These are phyloP conservation scores for Panicum virgatum DNA, from an alignment of 202 grass and related monocot species.

Conservation along the genomic window DNA sequence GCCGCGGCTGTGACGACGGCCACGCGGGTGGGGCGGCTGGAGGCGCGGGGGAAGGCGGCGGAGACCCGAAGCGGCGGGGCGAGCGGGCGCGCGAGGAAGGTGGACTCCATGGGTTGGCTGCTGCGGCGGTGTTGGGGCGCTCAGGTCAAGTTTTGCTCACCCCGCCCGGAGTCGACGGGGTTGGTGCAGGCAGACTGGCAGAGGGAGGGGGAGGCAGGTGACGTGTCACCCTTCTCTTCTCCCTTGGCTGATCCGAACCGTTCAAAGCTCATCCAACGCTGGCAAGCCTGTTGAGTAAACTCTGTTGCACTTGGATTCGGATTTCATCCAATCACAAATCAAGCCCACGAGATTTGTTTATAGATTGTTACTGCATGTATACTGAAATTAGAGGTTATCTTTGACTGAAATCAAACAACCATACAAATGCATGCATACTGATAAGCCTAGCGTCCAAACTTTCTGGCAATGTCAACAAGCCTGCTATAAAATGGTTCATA, in stretches of 20 bases:
- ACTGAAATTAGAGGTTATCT: background rate
- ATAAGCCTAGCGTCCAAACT: background rate
- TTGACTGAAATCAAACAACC: background rate
- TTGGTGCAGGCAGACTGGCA: no score
- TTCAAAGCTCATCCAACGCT: background rate
- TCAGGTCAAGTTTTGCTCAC: no score
- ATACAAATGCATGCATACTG: background rate
- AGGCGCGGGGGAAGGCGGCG: background rate
- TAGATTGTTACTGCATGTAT: no score
- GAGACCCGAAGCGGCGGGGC: background rate
- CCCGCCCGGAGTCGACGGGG: no score
- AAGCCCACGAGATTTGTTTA: no score
- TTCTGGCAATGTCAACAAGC: background rate
- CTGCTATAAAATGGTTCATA: background rate
- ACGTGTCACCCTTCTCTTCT: no score
- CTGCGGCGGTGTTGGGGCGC: background rate
- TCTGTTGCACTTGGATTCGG: no score
- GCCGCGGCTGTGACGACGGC: background rate
- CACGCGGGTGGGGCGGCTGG: background rate
- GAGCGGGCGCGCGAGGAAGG: constrained; percentile 15
- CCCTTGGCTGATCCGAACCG: background rate
- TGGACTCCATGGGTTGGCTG: constrained; percentile 47
- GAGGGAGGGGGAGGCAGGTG: no score
- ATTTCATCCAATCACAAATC: no score
- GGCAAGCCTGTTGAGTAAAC: background rate